Conservation (phyloP, 192 early-diverging fungal species). For the Coemansia sp. region DNA sequence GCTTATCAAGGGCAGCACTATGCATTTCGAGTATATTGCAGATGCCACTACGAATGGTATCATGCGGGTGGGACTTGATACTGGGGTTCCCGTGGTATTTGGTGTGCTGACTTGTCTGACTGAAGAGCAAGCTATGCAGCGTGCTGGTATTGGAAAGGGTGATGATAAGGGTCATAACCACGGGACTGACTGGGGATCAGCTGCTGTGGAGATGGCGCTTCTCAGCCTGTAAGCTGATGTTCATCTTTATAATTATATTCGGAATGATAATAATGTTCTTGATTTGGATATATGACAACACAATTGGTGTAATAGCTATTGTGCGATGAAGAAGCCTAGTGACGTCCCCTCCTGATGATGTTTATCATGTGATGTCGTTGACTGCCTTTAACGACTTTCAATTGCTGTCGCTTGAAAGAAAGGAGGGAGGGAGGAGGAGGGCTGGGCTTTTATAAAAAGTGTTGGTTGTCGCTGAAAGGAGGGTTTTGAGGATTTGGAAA, state of each 20-base stretch:
- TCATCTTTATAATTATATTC: background rate
- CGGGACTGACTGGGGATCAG: slow-evolving; percentile 91
- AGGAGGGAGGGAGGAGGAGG: no score
- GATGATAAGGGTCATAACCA: slow-evolving; percentile 86
- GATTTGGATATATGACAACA: background rate
- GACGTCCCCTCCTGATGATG: background rate
- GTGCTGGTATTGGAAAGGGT: slow-evolving; percentile 70
- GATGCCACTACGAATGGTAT: slow-evolving; percentile 91
- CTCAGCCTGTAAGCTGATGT: slow-evolving; percentile 54
- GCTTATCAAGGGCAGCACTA: slow-evolving; percentile 97
- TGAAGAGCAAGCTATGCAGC: slow-evolving; percentile 89
- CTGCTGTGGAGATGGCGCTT: slow-evolving; percentile 95
- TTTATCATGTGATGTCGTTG: background rate
- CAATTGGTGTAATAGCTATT: background rate
- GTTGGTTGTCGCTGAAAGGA: no score
- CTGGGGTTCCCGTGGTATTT: slow-evolving; percentile 87
- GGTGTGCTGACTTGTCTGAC: slow-evolving; percentile 94
- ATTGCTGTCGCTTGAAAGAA: background rate
- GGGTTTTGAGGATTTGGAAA: no score
- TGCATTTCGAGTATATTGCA: slow-evolving; percentile 99
- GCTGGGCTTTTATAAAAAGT: no score
- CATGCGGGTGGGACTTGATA: slow-evolving; percentile 95
- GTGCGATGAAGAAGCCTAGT: background rate
- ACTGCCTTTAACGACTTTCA: background rate
- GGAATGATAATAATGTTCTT: no score